phyloP scores from a whole-genome alignment of 208 protist species.

The Wallacemonas rigidus region DNA sequence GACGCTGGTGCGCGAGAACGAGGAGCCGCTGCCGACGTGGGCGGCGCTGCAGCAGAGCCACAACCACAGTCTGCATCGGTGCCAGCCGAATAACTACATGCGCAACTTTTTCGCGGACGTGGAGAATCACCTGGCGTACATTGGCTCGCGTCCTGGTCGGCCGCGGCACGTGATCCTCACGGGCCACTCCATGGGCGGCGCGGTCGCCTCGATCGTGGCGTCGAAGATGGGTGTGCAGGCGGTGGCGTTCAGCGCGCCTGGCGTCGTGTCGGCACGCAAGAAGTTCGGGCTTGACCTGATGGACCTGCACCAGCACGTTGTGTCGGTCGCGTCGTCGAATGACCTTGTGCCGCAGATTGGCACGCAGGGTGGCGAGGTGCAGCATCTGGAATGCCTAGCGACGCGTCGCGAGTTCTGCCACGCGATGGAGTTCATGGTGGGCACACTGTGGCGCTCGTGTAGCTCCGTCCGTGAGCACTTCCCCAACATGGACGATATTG shows the following conservation, averaged over 20 bases:
- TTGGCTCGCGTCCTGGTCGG: conserved; percentile 31
- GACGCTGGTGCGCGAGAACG: conserved; percentile 1
- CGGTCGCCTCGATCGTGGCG: conserved; percentile 71
- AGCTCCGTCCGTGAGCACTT: conserved; percentile 53
- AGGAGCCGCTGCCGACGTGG: conserved; percentile 31
- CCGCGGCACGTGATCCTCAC: conserved; percentile 65
- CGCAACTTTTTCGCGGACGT: conserved; percentile 79
- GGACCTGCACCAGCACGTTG: conserved; percentile 52
- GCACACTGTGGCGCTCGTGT: conserved; percentile 75
- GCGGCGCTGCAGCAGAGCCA: conserved; percentile 27
- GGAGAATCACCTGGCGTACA: conserved; percentile 71
- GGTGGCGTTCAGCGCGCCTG: conserved; percentile 72
- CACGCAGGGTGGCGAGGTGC: conserved; percentile 64
- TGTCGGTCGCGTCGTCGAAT: conserved; percentile 66
- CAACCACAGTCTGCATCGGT: conserved; percentile 53
- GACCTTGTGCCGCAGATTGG: conserved; percentile 78
- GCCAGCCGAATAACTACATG: conserved; percentile 75
- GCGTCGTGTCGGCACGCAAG: conserved; percentile 59
- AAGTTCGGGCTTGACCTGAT: conserved; percentile 50
- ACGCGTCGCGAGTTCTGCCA: conserved; percentile 73
- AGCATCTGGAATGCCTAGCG: conserved; percentile 74
- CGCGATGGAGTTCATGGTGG: conserved; percentile 78
- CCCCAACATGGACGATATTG: conserved; percentile 51
- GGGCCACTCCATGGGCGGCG: conserved; percentile 82
- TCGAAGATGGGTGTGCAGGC: conserved; percentile 61